Base-by-base conservation (phyloP, 768 basidiomycete species). In the Punctularia strigosozonata region DNA sequence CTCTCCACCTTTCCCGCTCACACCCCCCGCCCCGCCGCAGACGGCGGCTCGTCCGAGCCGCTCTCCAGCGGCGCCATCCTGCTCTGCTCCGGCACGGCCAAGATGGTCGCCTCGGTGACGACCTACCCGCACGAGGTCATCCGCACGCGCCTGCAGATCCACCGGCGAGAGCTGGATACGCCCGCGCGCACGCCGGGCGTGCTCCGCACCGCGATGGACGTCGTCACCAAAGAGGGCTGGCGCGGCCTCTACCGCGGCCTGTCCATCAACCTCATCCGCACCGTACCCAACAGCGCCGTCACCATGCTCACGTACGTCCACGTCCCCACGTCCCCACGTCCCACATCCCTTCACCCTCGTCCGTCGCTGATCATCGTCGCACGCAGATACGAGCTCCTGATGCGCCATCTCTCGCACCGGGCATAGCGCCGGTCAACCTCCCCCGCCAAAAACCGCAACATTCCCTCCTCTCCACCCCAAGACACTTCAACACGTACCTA, bases 121-220 rank as follows among this genome's bases (percentile, higher is more conserved):
- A 98, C 95, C 24, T 99, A 99, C 57, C 95, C 95, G 1, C 95
- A 99, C 61, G 95, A 99, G 59, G 95, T 99, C 31, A 71, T 99
- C 25, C 84, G 95, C n/a, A 98, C 95, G n/a, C 77, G 94, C 4
- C 62, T 98, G 35, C 95, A 99, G 59, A 92, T 94, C 3, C 76
- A 80, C 49, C 69, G 74, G 42, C 73, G 75, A 37, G 80, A 76
- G 32, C 64, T 84, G 35, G 65, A 70, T 31, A 51, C 51, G 60
- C 23, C 69, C 75, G 42, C 62, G 33, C 18, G 20, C 66, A 4
- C 62, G 65, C 42, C 75, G 38, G 85, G 87, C n/a, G 63, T 91
- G 43, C 56, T 87, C 23, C 71, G 77, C 54, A 89, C 82, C 43
- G 77, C 77, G 6, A 64, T 62, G 54, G 75, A 73, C 46, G 80